Percentiles rank a stretch among this genome's conserved stretches.
These are phyloP conservation scores for Hygrophoropsis aurantiaca DNA, from an alignment of 768 basidiomycete genomes.

Conservation along the genomic window DNA sequence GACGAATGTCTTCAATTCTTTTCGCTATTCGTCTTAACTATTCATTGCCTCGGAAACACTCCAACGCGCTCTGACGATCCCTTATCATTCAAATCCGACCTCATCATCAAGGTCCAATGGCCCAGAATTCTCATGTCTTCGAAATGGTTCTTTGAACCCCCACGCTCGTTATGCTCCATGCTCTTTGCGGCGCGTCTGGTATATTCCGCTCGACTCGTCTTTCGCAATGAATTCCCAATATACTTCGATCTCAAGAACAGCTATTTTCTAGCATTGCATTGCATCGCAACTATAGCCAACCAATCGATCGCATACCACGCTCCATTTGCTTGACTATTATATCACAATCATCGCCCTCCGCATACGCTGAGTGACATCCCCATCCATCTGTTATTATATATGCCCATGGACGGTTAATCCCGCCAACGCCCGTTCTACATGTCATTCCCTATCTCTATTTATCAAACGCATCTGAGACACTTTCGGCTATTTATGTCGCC, in stretches of 20 bases:
- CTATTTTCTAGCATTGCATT: slow-evolving; percentile 12
- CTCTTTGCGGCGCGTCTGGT: slow-evolving; percentile 8
- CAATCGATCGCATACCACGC: slow-evolving; percentile 24
- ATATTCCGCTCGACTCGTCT: slow-evolving; percentile 7
- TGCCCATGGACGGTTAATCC: slow-evolving; percentile 29
- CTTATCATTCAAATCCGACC: slow-evolving; percentile 9
- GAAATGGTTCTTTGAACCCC: slow-evolving; percentile 13
- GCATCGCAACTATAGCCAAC: slow-evolving; percentile 18
- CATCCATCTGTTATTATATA: slow-evolving; percentile 24
- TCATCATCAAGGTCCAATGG: slow-evolving; percentile 6
- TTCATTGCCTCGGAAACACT: no score
- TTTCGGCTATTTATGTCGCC: no score
- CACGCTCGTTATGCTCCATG: slow-evolving; percentile 14
- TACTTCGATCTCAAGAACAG: slow-evolving; percentile 13
- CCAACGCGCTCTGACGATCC: no score
- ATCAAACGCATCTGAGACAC: not conserved
- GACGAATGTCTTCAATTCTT: no score
- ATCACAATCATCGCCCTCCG: slow-evolving; percentile 11
- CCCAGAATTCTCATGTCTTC: slow-evolving; percentile 10
- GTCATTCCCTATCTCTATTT: not conserved
- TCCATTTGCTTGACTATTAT: slow-evolving; percentile 30
- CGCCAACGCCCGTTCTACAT: not conserved
- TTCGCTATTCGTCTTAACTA: no score
- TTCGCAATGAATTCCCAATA: slow-evolving; percentile 7
- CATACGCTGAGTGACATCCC: not conserved